Base-by-base conservation (phyloP, 2,329 filamentous ascomycete genomes). In the Aspergillus felis region DNA sequence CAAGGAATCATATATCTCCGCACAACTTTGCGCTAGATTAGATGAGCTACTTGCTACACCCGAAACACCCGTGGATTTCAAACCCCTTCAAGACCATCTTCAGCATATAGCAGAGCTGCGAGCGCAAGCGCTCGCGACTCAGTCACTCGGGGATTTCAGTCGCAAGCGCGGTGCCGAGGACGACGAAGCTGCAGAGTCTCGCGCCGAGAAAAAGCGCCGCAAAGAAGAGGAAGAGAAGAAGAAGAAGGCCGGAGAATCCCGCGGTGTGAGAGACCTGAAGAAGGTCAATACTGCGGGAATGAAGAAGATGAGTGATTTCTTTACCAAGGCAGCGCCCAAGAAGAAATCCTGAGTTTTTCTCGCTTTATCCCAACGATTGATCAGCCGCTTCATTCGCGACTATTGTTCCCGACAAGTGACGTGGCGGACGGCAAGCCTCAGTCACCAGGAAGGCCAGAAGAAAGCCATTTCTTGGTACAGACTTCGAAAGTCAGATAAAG, bases 251-350 rank as follows among this genome's bases (percentile, higher is more conserved):
- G 80, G 79, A 25, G 84, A 90, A 76, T 94, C 89, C 61, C 82
- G 86, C 28, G 92, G 86, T 0, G 85, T 97, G 1, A 87, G 87
- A 70, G 84, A 92, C 50, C 73, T 99, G 68, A 89, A 89, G 72
- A 99, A 97, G 78, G 93, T 92, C 50, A 90, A 97, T 75, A 92
- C 89, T 0, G 85, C 78, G 24, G 94, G 94, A 1, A 99, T 99
- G 94, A 94, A 90, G 82, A 99, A 97, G 80, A 84, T 99, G 84
- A 96, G 90, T 71, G 84, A 87, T 60, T 99, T 99, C 77, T 99
- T 99, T 74, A 86, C 86, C 59, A 95, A 93, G 77, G 69, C 72
- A 28, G 64, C 72, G 28, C 48, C 65, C 10, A 70, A 72, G 59
- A 74, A 74, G 60, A 73, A 73, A 54, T 57, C 69, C 38, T 74